Conservation (phyloP, 257 asterid species). For the Solanum pennellii region DNA sequence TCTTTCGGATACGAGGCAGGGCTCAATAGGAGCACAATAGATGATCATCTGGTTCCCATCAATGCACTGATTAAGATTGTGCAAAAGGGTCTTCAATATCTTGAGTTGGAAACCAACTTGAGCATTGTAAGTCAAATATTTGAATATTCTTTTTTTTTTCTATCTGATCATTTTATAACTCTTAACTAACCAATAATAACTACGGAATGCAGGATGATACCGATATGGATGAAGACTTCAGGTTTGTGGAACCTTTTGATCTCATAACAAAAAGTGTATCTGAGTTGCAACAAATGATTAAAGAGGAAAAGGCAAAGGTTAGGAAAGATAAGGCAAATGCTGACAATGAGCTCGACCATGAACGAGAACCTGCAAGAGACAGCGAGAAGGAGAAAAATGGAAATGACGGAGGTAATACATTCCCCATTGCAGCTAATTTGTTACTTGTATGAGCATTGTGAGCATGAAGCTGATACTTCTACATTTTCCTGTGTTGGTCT, state of each 20-base stretch:
- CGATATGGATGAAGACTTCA: conserved; percentile 68
- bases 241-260: conserved; percentile 77
- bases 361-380: conserved; percentile 21
- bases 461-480: not conserved
- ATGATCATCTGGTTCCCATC: conserved; percentile 77
- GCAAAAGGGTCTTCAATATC: conserved; percentile 80
- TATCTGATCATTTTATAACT: conserved; percentile 7
- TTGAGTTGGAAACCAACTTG: conserved; percentile 78
- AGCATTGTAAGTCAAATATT: conserved; percentile 31
- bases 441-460: not conserved
- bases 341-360: conserved; percentile 35
- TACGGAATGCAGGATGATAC: conserved; percentile 61
- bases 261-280: conserved; percentile 72
- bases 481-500: not conserved
- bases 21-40: conserved; percentile 52
- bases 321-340: conserved; percentile 38
- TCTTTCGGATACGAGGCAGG: conserved; percentile 84
- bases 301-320: conserved; percentile 57
- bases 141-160: not conserved
- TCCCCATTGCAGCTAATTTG: not conserved
- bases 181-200: conserved; percentile 10
- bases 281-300: conserved; percentile 65
- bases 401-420: conserved; percentile 47
- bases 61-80: conserved; percentile 75
- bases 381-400: conserved; percentile 44